A percentile compares a stretch with the other conserved stretches of the same genome.
Evolutionary conservation across 2,329 filamentous ascomycete species (phyloP).

Genomic region (Monilinia polystroma): DNA sequence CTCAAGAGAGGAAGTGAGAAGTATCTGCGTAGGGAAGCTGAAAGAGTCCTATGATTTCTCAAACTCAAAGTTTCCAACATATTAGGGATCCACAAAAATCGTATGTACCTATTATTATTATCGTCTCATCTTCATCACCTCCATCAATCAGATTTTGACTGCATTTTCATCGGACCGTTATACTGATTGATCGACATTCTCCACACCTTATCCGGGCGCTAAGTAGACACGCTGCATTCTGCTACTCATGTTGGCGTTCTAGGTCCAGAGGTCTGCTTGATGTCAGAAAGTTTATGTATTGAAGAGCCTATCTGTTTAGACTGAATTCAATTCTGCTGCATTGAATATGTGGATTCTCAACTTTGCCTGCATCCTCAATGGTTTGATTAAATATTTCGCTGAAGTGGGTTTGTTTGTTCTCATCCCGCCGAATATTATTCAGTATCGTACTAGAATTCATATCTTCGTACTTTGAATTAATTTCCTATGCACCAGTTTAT

Average conservation of each 20-base stretch:
- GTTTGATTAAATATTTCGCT: background rate
- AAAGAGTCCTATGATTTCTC: background rate
- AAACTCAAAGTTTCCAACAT: background rate
- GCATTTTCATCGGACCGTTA: background rate
- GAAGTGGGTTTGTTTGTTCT: background rate
- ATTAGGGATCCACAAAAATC: background rate
- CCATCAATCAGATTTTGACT: background rate
- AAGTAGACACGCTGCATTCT: background rate
- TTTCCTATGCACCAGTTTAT: background rate
- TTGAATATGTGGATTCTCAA: background rate
- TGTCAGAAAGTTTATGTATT: background rate
- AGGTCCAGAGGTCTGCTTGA: background rate
- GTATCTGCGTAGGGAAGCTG: background rate
- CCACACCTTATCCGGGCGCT: background rate
- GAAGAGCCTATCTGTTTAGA: rapidly evolving
- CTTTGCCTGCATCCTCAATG: background rate
- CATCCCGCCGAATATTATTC: background rate
- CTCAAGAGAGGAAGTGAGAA: background rate
- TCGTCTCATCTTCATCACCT: background rate
- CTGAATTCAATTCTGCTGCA: background rate
- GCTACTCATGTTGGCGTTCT: background rate
- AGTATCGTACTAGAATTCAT: background rate
- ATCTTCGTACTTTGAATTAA: background rate
- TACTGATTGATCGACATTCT: background rate
- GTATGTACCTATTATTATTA: background rate